Base-by-base conservation (phyloP, 768 basidiomycete genomes). In the Lactarius vividus region DNA sequence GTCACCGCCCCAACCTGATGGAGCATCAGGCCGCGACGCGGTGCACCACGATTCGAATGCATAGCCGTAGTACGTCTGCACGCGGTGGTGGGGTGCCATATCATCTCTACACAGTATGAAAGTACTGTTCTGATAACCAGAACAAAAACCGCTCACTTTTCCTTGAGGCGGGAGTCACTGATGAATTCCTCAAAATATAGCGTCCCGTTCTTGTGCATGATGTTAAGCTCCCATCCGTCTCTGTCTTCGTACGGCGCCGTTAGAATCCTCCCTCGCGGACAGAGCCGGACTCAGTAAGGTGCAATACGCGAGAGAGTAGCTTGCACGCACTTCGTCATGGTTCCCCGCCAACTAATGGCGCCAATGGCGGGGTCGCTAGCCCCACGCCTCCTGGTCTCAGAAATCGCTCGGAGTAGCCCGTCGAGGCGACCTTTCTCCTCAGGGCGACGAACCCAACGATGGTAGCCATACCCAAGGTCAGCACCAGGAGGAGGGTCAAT, bases 31-130 rank as follows among this genome's bases (percentile, higher is more conserved):
- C 29, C 67, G 61, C 33, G 79, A 73, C 3, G 77, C 75, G 4
- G 94, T 95, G 75, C 91, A 93, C 71, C 88, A 96, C 18, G 92
- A 90, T 74, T 96, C 94, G 70, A 96, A 96, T 0, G 92, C 84
- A 75, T 95, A 95, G 20, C 92, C 94, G 74, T 88, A 92, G 75
- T 96, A 96, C 10, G 82, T 82, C 72, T 87, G 85, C 29, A 82
- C 77, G 1, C 83, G 84, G 35, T 89, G 88, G 15, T 82, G 83
- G 13, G 85, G 83, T n/a, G 83, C 77, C 77, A 88, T 81, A 64
- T 88, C 78, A 61, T 89, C 84, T 72, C 93, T 94, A 69, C 59
- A 49, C 59, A 39, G 9, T 49, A 44, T 57, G 57, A 63, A 44
- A 16, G 28, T 52, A 35, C 9, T 40, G n/a, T 33, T 23, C 26